A percentile compares a stretch with the other conserved stretches of the same genome.
phyloP scores from a whole-genome alignment of 257 asterid species.

The Nicotiana obtusifolia region DNA sequence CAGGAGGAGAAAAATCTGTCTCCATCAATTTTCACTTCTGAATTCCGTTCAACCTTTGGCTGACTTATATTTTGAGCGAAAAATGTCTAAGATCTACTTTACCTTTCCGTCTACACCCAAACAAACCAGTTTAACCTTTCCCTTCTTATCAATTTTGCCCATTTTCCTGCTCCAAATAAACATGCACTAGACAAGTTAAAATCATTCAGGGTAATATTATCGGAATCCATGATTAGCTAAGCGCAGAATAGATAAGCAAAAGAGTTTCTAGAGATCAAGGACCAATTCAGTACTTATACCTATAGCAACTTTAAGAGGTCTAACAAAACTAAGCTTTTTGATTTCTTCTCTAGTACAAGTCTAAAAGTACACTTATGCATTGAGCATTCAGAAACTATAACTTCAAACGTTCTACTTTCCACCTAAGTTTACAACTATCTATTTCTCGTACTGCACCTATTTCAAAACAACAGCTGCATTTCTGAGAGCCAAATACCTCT shows the following conservation, averaged over 20 bases:
- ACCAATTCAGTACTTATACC: neutral
- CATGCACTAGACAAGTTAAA: too few species aligned
- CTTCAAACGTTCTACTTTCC: neutral
- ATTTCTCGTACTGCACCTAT: constrained; percentile 24
- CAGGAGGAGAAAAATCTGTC: too few species aligned
- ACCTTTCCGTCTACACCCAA: too few species aligned
- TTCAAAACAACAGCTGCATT: constrained; percentile 86
- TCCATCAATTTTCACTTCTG: too few species aligned
- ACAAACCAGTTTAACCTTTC: too few species aligned
- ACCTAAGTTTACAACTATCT: neutral
- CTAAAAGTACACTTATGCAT: neutral
- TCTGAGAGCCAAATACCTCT: constrained; percentile 85
- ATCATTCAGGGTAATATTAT: too few species aligned
- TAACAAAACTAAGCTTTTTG: neutral
- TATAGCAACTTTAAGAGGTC: neutral
- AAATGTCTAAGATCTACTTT: too few species aligned
- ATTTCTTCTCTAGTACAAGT: neutral
- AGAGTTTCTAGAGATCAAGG: neutral
- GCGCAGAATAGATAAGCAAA: neutral
- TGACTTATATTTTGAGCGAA: too few species aligned
- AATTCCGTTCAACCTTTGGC: too few species aligned
- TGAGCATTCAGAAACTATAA: neutral
- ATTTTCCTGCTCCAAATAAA: too few species aligned
- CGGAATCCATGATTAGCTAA: neutral
- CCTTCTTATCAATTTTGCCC: too few species aligned